phyloP scores from a whole-genome alignment of 2,329 filamentous ascomycete genomes.

The Parastagonospora avenae region DNA sequence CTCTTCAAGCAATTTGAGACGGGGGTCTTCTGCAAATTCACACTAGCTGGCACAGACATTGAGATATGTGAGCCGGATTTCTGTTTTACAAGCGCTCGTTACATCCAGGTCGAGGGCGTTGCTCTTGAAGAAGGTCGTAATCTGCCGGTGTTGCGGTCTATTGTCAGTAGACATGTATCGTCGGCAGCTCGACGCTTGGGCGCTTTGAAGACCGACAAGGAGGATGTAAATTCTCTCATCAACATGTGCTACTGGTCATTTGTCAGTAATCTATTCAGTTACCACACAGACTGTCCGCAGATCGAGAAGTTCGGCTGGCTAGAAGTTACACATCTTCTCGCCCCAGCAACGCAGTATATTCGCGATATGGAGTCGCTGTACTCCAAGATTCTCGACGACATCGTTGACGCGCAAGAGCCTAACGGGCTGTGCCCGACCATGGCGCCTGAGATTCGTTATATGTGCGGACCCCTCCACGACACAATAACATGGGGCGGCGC shows the following conservation, averaged over 20 bases:
- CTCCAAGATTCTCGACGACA: constrained; percentile 55
- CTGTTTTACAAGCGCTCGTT: constrained; percentile 50
- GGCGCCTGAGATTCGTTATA: constrained; percentile 55
- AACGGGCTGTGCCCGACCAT: constrained; percentile 55
- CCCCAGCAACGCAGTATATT: constrained; percentile 54
- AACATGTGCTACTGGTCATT: constrained; percentile 55
- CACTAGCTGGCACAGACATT: constrained; percentile 33
- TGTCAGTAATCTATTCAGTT: constrained; percentile 39
- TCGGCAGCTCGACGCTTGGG: constrained; percentile 47
- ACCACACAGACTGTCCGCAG: constrained; percentile 51
- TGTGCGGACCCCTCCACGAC: constrained; percentile 56
- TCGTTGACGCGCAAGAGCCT: constrained; percentile 53
- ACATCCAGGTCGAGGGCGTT: constrained; percentile 50
- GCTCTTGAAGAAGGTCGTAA: constrained; percentile 23
- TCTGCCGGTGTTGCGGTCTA: constrained; percentile 44
- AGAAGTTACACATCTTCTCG: constrained; percentile 54
- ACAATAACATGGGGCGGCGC: constrained; percentile 54
- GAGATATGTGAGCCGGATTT: constrained; percentile 51
- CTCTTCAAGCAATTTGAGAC: constrained; percentile 47
- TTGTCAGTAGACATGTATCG: constrained; percentile 48
- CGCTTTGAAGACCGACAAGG: constrained; percentile 47
- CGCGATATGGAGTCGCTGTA: constrained; percentile 55
- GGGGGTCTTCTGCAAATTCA: constrained; percentile 49
- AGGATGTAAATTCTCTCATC: constrained; percentile 50
- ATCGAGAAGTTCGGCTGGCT: constrained; percentile 56